phyloP scores from a whole-genome alignment of 2,329 filamentous ascomycete genomes.

The Aspergillus ruber region DNA sequence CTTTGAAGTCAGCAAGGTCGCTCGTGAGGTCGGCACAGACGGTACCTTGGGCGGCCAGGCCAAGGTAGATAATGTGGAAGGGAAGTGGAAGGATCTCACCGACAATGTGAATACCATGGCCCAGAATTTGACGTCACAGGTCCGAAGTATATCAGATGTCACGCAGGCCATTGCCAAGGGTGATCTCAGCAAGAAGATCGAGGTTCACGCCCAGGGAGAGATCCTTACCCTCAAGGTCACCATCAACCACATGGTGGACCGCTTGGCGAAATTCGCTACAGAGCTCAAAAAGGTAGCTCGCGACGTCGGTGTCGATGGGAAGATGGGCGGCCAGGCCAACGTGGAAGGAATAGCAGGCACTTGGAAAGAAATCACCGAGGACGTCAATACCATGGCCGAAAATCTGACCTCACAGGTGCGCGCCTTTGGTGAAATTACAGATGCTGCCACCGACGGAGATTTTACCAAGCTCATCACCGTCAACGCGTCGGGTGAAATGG shows the following conservation, averaged over 20 bases:
- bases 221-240: constrained; percentile 91
- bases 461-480: constrained; percentile 96
- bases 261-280: constrained; percentile 90
- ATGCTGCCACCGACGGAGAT: constrained; percentile 91
- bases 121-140: constrained; percentile 59
- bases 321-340: constrained; percentile 96
- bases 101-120: constrained; percentile 65
- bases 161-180: constrained; percentile 93
- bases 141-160: constrained; percentile 86
- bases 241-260: constrained; percentile 98
- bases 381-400: constrained; percentile 88
- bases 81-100: constrained; percentile 61
- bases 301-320: constrained; percentile 94
- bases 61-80: constrained; percentile 59
- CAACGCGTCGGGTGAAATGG: constrained; percentile 97
- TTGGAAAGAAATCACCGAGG: constrained; percentile 97
- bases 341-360: constrained; percentile 86
- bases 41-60: constrained; percentile 59
- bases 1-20: constrained; percentile 60
- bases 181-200: constrained; percentile 92
- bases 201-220: constrained; percentile 90
- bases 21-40: constrained; percentile 59
- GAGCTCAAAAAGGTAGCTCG: constrained; percentile 93
- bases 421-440: constrained; percentile 97
- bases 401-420: constrained; percentile 92